Evolutionary conservation across 1,284 basidiomycete species (phyloP).

Genomic region (Ganoderma lingzhi): DNA sequence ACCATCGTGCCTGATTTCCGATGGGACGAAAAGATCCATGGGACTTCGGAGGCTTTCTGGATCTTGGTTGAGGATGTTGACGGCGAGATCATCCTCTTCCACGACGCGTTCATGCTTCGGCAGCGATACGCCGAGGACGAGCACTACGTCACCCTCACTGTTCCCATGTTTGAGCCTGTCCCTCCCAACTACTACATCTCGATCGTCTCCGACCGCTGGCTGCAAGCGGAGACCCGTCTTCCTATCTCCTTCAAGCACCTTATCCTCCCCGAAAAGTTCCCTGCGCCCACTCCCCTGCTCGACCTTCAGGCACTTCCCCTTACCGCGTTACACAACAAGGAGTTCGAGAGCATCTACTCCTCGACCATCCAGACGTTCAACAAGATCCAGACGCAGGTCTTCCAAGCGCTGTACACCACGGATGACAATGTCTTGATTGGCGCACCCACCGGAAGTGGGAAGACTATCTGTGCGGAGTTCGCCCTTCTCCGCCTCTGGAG

Average conservation of each 20-base stretch:
- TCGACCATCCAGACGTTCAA: slow-evolving; percentile 87
- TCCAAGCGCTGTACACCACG: slow-evolving; percentile 96
- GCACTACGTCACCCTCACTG: slow-evolving; percentile 93
- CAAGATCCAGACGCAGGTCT: slow-evolving; percentile 99
- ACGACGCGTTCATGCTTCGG: slow-evolving; percentile 92
- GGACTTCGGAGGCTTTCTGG: slow-evolving; percentile 88
- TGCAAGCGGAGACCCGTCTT: slow-evolving; percentile 93
- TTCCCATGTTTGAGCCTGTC: slow-evolving; percentile 96
- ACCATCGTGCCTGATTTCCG: slow-evolving; percentile 96
- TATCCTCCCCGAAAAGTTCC: slow-evolving; percentile 97
- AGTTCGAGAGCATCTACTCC: slow-evolving; percentile 88
- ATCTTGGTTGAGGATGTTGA: slow-evolving; percentile 98
- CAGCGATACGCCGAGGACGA: slow-evolving; percentile 94
- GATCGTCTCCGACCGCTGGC: slow-evolving; percentile 94
- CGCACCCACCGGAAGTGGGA: slow-evolving; percentile 96
- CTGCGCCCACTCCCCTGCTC: slow-evolving; percentile 90
- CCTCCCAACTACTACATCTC: slow-evolving; percentile 99
- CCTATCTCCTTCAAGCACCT: slow-evolving; percentile 99
- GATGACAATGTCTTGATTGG: slow-evolving; percentile 98
- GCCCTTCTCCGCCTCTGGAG: slow-evolving; percentile 94
- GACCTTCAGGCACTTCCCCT: slow-evolving; percentile 93
- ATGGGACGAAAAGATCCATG: slow-evolving; percentile 97
- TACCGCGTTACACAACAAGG: slow-evolving; percentile 90
- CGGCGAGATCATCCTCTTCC: slow-evolving; percentile 94
- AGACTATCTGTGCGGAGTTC: slow-evolving; percentile 98